Percentiles rank a stretch among this genome's conserved stretches.
These are phyloP conservation scores for Linum lewisii DNA, from an alignment of 345 rosid genomes.

Conservation along the genomic window DNA sequence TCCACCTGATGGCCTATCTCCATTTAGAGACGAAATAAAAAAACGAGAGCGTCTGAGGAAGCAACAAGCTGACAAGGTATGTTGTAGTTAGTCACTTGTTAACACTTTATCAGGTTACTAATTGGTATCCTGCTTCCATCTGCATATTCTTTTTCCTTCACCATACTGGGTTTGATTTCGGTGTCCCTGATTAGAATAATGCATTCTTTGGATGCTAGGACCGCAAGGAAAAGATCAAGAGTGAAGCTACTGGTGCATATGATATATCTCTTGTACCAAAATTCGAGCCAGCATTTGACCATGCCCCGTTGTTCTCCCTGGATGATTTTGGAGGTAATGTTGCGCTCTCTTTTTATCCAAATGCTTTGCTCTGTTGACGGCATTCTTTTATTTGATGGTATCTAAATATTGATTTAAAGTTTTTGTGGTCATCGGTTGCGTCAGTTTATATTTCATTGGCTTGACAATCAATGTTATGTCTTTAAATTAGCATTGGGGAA, in stretches of 20 bases:
- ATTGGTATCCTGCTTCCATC: background rate
- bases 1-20: constrained; percentile 57
- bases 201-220: constrained; percentile 41
- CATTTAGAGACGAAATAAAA: constrained; percentile 79
- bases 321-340: constrained; percentile 79
- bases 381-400: background rate
- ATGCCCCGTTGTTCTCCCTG: constrained; percentile 55
- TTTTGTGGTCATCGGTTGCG: background rate
- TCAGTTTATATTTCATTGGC: background rate
- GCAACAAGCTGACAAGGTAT: constrained; percentile 68
- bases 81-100: background rate
- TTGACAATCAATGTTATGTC: background rate
- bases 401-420: background rate
- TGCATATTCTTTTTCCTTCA: background rate
- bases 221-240: constrained; percentile 57
- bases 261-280: constrained; percentile 35
- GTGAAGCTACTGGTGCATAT: constrained; percentile 56
- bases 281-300: constrained; percentile 28
- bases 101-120: background rate
- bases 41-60: constrained; percentile 80
- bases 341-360: background rate
- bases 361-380: background rate
- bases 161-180: background rate
- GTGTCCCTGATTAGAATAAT: constrained; percentile 11
- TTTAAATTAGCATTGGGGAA: constrained; percentile 52